Evolutionary conservation across 169 alveolate genomes (phyloP).

Genomic region (Cryptosporidium muris): DNA sequence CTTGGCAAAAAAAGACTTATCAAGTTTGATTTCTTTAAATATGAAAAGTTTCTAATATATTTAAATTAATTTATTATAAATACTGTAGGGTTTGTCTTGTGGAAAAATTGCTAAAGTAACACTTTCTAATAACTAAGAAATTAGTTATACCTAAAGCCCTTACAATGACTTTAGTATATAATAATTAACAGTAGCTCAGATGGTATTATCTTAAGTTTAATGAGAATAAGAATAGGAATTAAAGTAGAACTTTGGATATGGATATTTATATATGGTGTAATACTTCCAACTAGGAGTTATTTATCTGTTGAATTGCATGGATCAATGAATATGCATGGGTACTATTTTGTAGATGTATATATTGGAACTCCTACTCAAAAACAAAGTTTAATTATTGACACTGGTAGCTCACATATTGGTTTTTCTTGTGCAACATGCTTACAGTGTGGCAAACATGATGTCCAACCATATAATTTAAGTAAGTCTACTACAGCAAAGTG

Average conservation of each 20-base stretch:
- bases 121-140: too few relatives aligned
- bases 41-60: too few relatives aligned
- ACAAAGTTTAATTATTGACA: slow-evolving; percentile 76
- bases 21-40: too few relatives aligned
- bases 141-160: too few relatives aligned
- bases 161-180: background rate
- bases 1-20: too few relatives aligned
- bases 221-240: background rate
- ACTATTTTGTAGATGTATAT: slow-evolving; percentile 18
- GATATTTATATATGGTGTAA: background rate
- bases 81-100: too few relatives aligned
- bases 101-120: too few relatives aligned
- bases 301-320: slow-evolving; percentile 1
- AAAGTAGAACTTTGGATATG: background rate
- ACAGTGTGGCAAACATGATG: slow-evolving; percentile 75
- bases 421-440: slow-evolving; percentile 75
- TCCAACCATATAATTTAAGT: slow-evolving; percentile 73
- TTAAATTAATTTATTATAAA: too few relatives aligned
- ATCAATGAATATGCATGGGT: slow-evolving; percentile 14
- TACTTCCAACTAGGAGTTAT: background rate
- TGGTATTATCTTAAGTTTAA: background rate
- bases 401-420: slow-evolving; percentile 78
- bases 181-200: background rate
- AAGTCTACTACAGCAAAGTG: slow-evolving; percentile 56
- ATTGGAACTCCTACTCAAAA: slow-evolving; percentile 72